Evolutionary conservation across 306 rosid species (phyloP), one percentile per base, ranked within the genome.

Genomic region (Pterocarpus santalinus): DNA sequence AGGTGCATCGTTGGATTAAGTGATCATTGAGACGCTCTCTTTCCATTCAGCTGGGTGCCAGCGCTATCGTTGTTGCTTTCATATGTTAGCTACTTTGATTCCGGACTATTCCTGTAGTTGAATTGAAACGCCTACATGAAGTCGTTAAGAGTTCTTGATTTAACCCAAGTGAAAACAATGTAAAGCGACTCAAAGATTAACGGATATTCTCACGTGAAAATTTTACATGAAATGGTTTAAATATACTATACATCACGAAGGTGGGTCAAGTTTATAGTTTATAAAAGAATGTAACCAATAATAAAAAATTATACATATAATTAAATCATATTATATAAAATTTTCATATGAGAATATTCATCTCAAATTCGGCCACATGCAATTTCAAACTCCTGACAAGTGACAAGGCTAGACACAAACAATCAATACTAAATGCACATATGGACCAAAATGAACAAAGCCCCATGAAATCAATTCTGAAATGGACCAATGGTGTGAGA

Each of bases 391-490:
- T 2, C 3, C 2, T 12, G 53, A 47, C 15, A 47, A 47, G 53
- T 1, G 53, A 47, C 53, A 41, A 41, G 47, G 47, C 12, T 13
- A 11, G 4, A 47, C 17, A 3, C 49, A 9, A 36, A 60, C 44
- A 72, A 82, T 76, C 60, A 82, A 44, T 71, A 65, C 32, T 12
- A 63, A 13, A 13, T 16, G 8, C 61, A 80, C 73, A 47, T 46
- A 75, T 72, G 88, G 85, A 79, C 69, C 35, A 77, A 49, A 74
- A 33, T 39, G 43, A 60, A 30, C 41, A 76, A 52, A 75, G 60
- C 69, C 82, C 88, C 63, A 49, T 51, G 75, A 72, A 82, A 82
- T 70, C 75, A 78, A 69, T 62, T 76, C 55, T 53, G 14, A 49
- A 72, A 72, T 79, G 61, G 56, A 78, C 87, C 66, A 82, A 63